phyloP scores from a whole-genome alignment of 2,329 filamentous ascomycete species.

The Ascochyta fabae region DNA sequence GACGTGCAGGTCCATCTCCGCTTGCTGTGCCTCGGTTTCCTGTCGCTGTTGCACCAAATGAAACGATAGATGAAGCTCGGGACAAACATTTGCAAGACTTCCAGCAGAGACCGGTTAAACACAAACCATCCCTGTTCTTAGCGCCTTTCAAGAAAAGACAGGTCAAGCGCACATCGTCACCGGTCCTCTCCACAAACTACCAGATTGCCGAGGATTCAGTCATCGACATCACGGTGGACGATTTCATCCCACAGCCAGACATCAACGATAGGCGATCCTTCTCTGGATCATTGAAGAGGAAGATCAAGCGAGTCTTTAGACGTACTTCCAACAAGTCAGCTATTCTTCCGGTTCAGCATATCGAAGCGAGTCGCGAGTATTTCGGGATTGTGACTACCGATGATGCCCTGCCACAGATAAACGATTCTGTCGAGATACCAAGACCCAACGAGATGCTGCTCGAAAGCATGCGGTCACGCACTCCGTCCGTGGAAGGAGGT shows the following conservation, averaged over 20 bases:
- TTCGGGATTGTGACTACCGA: slow-evolving; percentile 35
- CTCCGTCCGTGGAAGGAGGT: slow-evolving; percentile 29
- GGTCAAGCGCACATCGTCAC: slow-evolving; percentile 14
- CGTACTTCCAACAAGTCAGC: slow-evolving; percentile 41
- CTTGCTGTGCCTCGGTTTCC: slow-evolving; percentile 33
- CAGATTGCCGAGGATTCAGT: slow-evolving; percentile 20
- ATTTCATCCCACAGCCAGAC: slow-evolving; percentile 46
- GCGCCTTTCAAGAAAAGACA: slow-evolving; percentile 54
- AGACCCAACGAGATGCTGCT: slow-evolving; percentile 55
- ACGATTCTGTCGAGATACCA: slow-evolving; percentile 45
- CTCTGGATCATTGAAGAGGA: slow-evolving; percentile 67
- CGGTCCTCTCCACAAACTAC: slow-evolving; percentile 17
- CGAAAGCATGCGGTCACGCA: slow-evolving; percentile 45
- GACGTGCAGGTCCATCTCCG: slow-evolving; percentile 25
- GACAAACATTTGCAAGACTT: slow-evolving; percentile 52
- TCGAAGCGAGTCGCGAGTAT: slow-evolving; percentile 54
- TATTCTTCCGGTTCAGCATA: slow-evolving; percentile 60
- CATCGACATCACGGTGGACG: slow-evolving; percentile 21
- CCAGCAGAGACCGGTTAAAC: slow-evolving; percentile 49
- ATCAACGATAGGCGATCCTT: slow-evolving; percentile 65
- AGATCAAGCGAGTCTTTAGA: slow-evolving; percentile 65
- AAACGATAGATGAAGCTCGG: slow-evolving; percentile 43
- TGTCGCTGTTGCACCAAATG: slow-evolving; percentile 32
- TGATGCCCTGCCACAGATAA: slow-evolving; percentile 19
- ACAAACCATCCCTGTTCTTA: slow-evolving; percentile 54